A percentile compares a stretch with the other conserved stretches of the same genome.
Evolutionary conservation across 345 rosid species (phyloP).

Genomic region (Zanthoxylum bungeanum): DNA sequence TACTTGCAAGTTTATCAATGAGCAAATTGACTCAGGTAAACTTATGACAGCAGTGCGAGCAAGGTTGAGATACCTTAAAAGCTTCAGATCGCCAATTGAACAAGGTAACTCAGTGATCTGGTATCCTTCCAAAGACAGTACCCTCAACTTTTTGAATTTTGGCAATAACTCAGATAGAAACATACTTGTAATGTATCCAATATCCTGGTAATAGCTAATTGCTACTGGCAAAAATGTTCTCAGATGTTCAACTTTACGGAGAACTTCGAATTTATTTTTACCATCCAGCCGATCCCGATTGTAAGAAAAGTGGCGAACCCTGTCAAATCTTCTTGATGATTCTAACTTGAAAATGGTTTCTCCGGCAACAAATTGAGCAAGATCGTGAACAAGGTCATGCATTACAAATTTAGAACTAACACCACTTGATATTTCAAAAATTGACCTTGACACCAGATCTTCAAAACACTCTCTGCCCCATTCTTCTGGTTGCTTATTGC

Average conservation of each 20-base stretch:
- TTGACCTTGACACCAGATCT: background rate
- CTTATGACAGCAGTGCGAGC: background rate
- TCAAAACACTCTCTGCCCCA: background rate
- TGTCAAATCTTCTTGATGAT: background rate
- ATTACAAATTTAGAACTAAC: background rate
- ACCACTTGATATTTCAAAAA: background rate
- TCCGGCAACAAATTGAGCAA: background rate
- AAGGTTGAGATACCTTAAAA: background rate
- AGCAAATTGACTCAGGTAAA: background rate
- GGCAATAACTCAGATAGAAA: background rate
- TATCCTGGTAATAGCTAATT: background rate
- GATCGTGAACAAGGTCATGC: background rate
- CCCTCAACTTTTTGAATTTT: background rate
- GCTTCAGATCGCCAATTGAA: background rate
- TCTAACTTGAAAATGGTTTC: background rate
- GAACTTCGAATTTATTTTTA: background rate
- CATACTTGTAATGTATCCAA: background rate
- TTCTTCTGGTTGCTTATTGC: background rate
- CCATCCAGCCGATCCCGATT: background rate
- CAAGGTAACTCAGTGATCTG: background rate
- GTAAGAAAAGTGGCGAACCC: background rate
- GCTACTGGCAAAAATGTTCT: background rate
- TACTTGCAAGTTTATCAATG: background rate
- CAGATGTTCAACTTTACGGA: background rate
- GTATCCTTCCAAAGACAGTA: background rate